Base-by-base conservation (phyloP, 2,329 filamentous ascomycete species). In the Paracoccidioides brasiliensis region DNA sequence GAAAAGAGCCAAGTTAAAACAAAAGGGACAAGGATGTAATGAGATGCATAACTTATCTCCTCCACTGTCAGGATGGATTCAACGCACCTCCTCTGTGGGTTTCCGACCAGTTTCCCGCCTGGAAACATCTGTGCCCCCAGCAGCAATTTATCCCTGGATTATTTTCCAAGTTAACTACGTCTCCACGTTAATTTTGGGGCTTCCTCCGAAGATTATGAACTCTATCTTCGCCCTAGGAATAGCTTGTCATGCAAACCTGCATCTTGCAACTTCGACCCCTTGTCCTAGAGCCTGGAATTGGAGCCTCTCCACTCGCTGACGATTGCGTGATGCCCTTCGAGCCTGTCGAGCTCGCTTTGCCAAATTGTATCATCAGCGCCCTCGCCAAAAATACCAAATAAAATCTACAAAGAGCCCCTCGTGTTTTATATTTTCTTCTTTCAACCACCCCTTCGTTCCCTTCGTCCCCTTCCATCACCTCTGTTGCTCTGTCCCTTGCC, bases 261-360 rank as follows among this genome's bases (percentile, higher is more conserved):
- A 28, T 8, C 5, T 5, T 5, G 14, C 43, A 22, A 46, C 43
- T 22, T 22, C 41, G 15, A 37, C 30, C 37, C 49, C 49, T 41
- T 15, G 49, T 40, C 28, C 10, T 5, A 28, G 49, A 41, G 49
- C 49, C 41, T 41, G 49, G 35, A 28, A 52, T 30, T 45, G 33
- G 15, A 22, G 42, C 14, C 52, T 48, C 52, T 48, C 42, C 52
- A 54, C 52, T 28, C 12, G 42, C 42, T 48, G 52, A 32, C 52
- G 52, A 54, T 54, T 54, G 52, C 52, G 52, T 54, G 52, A 54
- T 54, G 43, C 42, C 22, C 8, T 1, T 5, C 43, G 22, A 38
- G 32, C 45, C 45, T 49, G 32, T 15, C 45, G 30, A 49, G 45
- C 15, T n/a, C 3, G 52, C 50, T 42, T 41, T 32, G 37, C 42